Evolutionary conservation across 2,329 filamentous ascomycete genomes (phyloP).

Genomic region (Colletotrichum coccodes): DNA sequence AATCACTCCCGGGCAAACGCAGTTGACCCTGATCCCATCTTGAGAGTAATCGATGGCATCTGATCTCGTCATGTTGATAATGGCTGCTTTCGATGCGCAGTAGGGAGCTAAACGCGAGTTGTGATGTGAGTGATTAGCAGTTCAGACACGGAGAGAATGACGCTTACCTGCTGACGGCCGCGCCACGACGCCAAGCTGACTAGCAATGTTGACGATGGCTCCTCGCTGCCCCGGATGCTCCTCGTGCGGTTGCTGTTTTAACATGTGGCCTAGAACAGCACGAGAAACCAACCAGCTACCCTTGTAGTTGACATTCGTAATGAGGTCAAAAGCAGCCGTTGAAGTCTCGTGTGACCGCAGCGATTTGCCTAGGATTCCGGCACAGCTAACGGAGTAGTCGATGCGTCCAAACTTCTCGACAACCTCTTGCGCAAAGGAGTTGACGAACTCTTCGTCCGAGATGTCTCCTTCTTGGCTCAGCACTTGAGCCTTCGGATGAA

Average conservation of each 20-base stretch:
- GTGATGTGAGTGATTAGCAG: not conserved
- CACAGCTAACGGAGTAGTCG: slow-evolving; percentile 67
- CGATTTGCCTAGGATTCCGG: slow-evolving; percentile 58
- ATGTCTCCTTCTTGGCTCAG: slow-evolving; percentile 54
- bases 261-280: slow-evolving; percentile 55
- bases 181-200: slow-evolving; percentile 61
- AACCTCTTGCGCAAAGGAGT: slow-evolving; percentile 45
- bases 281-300: slow-evolving; percentile 59
- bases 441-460: slow-evolving; percentile 55
- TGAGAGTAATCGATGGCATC: slow-evolving; percentile 66
- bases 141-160: not conserved
- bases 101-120: slow-evolving; percentile 57
- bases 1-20: slow-evolving; percentile 74
- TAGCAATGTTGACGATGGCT: slow-evolving; percentile 62
- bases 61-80: slow-evolving; percentile 66
- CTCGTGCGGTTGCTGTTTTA: slow-evolving; percentile 52
- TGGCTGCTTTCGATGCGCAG: slow-evolving; percentile 66
- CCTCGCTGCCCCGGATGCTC: slow-evolving; percentile 55
- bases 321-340: slow-evolving; percentile 58
- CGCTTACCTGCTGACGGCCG: slow-evolving; percentile 54
- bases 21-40: slow-evolving; percentile 58
- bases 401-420: slow-evolving; percentile 53
- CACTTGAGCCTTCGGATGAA: slow-evolving; percentile 47
- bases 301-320: slow-evolving; percentile 66
- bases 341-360: slow-evolving; percentile 57